Conservation (phyloP, 306 rosid genomes). For the Gillenia trifoliata region DNA sequence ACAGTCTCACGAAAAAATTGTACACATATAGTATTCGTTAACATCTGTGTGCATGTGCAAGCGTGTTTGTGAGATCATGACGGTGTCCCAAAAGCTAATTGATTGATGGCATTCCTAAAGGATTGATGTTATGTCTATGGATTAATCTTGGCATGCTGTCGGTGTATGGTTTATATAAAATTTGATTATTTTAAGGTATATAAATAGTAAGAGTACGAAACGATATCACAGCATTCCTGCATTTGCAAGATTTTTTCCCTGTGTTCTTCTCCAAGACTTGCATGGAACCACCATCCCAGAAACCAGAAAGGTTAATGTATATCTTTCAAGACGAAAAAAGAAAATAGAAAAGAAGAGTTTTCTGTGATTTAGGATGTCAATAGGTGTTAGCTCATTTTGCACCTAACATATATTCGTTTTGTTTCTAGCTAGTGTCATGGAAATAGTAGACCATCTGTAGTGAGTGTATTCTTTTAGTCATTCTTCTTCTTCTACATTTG, state of each 20-base stretch:
- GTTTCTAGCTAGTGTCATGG: not conserved
- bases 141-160: no score
- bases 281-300: not conserved
- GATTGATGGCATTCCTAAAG: no score
- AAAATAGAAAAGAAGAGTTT: not conserved
- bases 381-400: not conserved
- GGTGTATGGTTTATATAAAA: no score
- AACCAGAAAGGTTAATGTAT: not conserved
- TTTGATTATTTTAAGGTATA: no score
- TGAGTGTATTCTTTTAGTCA: not conserved
- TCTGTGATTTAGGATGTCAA: not conserved
- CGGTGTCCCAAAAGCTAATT: no score
- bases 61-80: not conserved
- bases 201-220: no score
- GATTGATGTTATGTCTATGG: no score
- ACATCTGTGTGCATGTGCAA: not conserved
- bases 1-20: not conserved
- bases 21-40: not conserved
- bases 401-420: not conserved
- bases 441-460: not conserved
- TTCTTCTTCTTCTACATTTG: no score
- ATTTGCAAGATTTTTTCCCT: no score
- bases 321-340: not conserved
- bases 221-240: no score
- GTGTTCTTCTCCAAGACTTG: no score